These are phyloP conservation scores for Macrophomina tecta DNA, from an alignment of 2,329 filamentous ascomycete genomes.

Conservation along the genomic window DNA sequence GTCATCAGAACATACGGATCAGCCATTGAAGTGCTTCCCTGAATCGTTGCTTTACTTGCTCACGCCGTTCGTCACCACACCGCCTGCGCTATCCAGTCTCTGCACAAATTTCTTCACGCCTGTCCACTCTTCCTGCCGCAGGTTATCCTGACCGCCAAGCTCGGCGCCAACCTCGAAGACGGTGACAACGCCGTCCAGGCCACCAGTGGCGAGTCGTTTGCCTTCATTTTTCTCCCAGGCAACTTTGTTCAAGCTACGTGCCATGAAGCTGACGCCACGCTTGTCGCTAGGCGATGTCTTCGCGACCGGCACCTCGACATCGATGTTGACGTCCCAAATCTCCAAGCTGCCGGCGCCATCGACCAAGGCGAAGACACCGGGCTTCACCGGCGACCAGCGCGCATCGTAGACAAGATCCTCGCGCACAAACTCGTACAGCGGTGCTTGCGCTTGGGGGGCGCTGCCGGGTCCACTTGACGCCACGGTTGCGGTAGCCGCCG, in stretches of 20 bases:
- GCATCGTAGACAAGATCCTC: slow-evolving; percentile 98
- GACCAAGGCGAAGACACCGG: slow-evolving; percentile 91
- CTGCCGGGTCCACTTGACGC: slow-evolving; percentile 47
- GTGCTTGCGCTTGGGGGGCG: slow-evolving; percentile 62
- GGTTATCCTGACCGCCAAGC: slow-evolving; percentile 81
- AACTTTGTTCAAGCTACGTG: slow-evolving; percentile 89
- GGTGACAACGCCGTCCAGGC: slow-evolving; percentile 87
- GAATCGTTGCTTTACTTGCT: slow-evolving; percentile 3
- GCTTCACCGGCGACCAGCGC: slow-evolving; percentile 91
- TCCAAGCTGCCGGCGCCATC: slow-evolving; percentile 92
- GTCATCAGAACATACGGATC: neutral
- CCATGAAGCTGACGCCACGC: slow-evolving; percentile 65
- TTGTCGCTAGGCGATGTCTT: slow-evolving; percentile 73
- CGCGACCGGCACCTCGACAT: slow-evolving; percentile 89
- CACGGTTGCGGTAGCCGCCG: slow-evolving; percentile 65
- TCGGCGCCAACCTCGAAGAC: slow-evolving; percentile 90
- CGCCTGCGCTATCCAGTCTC: slow-evolving; percentile 62
- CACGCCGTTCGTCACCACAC: slow-evolving; percentile 16
- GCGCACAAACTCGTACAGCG: slow-evolving; percentile 86
- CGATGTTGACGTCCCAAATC: slow-evolving; percentile 91
- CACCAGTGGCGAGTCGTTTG: slow-evolving; percentile 84
- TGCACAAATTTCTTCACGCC: slow-evolving; percentile 88
- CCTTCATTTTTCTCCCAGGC: slow-evolving; percentile 94
- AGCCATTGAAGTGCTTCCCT: neutral
- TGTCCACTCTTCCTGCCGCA: slow-evolving; percentile 89